phyloP scores from a whole-genome alignment of 768 basidiomycete genomes.

The Boletus speciosus region DNA sequence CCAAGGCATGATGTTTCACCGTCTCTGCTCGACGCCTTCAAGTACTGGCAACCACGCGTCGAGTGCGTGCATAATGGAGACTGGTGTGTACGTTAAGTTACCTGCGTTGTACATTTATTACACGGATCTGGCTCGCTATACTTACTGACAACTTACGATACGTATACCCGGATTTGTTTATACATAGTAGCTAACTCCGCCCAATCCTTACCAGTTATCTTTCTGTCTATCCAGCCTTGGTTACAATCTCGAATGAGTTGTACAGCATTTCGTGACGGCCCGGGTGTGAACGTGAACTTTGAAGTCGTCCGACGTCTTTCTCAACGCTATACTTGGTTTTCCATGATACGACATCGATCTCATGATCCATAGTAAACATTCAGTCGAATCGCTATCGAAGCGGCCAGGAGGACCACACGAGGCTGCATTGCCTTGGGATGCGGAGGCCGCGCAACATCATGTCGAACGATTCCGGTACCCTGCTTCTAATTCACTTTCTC shows the following conservation, averaged over 20 bases:
- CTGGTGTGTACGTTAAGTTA: background rate
- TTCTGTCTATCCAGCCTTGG: background rate
- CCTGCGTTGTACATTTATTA: conserved; percentile 6
- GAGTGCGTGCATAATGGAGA: background rate
- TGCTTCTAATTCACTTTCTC: conserved; percentile 12
- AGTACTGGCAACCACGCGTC: conserved; percentile 23
- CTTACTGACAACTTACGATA: conserved; percentile 15
- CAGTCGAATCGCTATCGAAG: conserved; percentile 6
- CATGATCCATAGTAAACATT: background rate
- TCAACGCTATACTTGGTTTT: background rate
- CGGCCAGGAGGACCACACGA: conserved; percentile 25
- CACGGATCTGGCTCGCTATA: conserved; percentile 5
- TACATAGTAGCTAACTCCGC: conserved; percentile 12
- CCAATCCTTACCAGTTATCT: conserved; percentile 3
- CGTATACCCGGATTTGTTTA: conserved; percentile 24
- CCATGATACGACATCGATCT: background rate
- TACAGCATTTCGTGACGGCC: background rate
- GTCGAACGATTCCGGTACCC: conserved; percentile 1
- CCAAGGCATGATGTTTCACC: conserved; percentile 14
- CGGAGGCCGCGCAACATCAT: conserved; percentile 14
- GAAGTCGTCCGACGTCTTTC: background rate
- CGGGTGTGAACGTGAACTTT: background rate
- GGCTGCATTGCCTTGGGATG: conserved; percentile 5
- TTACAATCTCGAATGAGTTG: background rate
- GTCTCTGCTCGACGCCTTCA: conserved; percentile 8